Evolutionary conservation across 768 basidiomycete genomes (phyloP).

Genomic region (Asterophora parasitica): DNA sequence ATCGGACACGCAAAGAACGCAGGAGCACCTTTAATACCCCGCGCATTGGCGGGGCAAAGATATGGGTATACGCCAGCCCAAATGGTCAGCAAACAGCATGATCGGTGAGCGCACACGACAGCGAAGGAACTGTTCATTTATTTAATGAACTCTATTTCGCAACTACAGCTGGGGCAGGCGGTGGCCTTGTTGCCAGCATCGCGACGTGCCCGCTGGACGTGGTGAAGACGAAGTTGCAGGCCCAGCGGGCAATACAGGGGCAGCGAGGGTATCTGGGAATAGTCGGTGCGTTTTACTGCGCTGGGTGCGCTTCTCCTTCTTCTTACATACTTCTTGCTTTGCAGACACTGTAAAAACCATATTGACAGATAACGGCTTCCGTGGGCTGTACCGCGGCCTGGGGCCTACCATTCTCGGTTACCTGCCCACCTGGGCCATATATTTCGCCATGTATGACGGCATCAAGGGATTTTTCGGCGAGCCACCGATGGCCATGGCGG

Average conservation of each 20-base stretch:
- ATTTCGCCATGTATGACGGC: slow-evolving; percentile 96
- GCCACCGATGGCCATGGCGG: slow-evolving; percentile 46
- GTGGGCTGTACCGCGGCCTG: slow-evolving; percentile 93
- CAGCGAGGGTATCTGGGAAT: slow-evolving; percentile 76
- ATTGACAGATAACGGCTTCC: slow-evolving; percentile 65
- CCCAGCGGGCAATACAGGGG: slow-evolving; percentile 71
- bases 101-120: slow-evolving; percentile 49
- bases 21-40: slow-evolving; percentile 28
- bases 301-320: slow-evolving; percentile 6
- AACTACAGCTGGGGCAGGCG: slow-evolving; percentile 82
- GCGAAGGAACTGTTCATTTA: not conserved
- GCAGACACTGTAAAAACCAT: slow-evolving; percentile 38
- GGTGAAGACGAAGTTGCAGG: slow-evolving; percentile 95
- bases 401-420: slow-evolving; percentile 96
- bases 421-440: slow-evolving; percentile 98
- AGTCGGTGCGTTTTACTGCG: slow-evolving; percentile 45
- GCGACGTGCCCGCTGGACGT: slow-evolving; percentile 98
- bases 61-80: slow-evolving; percentile 56
- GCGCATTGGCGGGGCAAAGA: slow-evolving; percentile 61
- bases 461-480: slow-evolving; percentile 84
- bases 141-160: slow-evolving; percentile 10
- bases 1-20: slow-evolving; percentile 13
- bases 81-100: slow-evolving; percentile 78
- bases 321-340: not conserved
- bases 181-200: slow-evolving; percentile 87